A percentile compares a stretch with the other conserved stretches of the same genome.
Evolutionary conservation across 495 filamentous ascomycete genomes (phyloP).

Genomic region (Pseudevernia furfuracea): DNA sequence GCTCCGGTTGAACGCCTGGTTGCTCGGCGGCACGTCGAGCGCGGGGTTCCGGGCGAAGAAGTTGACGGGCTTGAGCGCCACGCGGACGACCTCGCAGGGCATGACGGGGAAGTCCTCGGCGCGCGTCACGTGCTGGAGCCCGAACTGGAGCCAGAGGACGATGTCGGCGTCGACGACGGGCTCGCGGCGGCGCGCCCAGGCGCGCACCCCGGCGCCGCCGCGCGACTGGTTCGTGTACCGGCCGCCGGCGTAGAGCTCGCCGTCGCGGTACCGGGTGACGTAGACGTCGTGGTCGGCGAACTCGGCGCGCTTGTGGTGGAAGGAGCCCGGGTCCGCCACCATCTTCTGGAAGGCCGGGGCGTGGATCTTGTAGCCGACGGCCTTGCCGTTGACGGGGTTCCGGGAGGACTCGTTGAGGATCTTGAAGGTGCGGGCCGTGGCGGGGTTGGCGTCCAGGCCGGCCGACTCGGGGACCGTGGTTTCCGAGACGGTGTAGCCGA

Average conservation of each 20-base stretch:
- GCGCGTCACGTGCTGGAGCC: conserved; percentile 53
- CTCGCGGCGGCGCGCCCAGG: conserved; percentile 46
- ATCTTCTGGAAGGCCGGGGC: conserved; percentile 72
- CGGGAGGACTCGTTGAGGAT: conserved; percentile 61
- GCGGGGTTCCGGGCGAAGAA: conserved; percentile 73
- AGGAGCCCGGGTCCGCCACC: conserved; percentile 58
- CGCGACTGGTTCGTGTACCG: conserved; percentile 81
- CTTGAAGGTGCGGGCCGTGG: conserved; percentile 66
- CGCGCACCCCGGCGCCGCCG: conserved; percentile 51
- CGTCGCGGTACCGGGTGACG: conserved; percentile 68
- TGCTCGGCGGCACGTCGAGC: conserved; percentile 60
- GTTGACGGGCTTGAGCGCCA: conserved; percentile 58
- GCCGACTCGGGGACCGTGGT: conserved; percentile 53
- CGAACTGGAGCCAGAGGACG: conserved; percentile 56
- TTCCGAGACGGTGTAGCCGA: conserved; percentile 62
- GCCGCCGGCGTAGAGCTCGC: conserved; percentile 73
- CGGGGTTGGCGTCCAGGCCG: conserved; percentile 55
- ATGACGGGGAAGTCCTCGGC: conserved; percentile 62
- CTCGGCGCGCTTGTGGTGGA: conserved; percentile 67
- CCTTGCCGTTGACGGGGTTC: conserved; percentile 67
- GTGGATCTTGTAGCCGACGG: conserved; percentile 72
- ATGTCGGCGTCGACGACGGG: conserved; percentile 45
- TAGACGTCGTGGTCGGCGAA: conserved; percentile 79
- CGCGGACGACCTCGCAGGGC: conserved; percentile 56
- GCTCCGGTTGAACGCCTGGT: conserved; percentile 45